These are phyloP conservation scores for Leptographium procerum DNA, from an alignment of 2,329 filamentous ascomycete species.

Conservation along the genomic window DNA sequence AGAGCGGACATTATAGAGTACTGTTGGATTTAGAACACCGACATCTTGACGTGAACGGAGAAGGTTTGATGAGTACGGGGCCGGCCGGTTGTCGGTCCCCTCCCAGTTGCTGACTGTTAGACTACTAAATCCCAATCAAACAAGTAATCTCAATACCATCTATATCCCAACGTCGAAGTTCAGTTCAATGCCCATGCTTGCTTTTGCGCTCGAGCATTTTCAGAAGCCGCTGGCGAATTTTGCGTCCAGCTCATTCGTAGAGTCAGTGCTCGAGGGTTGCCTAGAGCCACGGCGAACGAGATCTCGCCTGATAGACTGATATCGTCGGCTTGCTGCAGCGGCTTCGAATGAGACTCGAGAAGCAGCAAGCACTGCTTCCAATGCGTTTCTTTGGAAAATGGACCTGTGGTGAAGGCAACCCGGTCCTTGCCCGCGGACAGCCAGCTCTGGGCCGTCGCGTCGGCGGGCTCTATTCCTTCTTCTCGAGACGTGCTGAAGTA, in stretches of 20 bases:
- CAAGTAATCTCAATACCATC: too few relatives aligned
- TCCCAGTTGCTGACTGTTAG: not conserved
- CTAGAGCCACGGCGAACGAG: constrained; percentile 56
- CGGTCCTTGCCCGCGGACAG: constrained; percentile 45
- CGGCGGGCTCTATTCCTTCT: constrained; percentile 35
- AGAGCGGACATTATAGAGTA: not conserved
- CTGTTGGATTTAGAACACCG: too few relatives aligned
- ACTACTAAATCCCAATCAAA: too few relatives aligned
- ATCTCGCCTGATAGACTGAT: constrained; percentile 55
- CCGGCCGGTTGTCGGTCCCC: not conserved
- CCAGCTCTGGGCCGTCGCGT: constrained; percentile 52
- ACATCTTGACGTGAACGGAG: too few relatives aligned
- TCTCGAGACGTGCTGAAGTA: constrained; percentile 63
- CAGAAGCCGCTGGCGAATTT: constrained; percentile 23
- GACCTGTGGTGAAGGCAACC: constrained; percentile 82
- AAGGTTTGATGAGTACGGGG: not conserved
- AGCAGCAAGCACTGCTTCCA: constrained; percentile 80
- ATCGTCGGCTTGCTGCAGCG: constrained; percentile 34
- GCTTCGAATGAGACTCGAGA: constrained; percentile 45
- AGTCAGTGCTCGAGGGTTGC: constrained; percentile 57
- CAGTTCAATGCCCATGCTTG: constrained; percentile 34
- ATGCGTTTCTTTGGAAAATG: constrained; percentile 65
- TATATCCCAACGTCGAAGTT: not conserved
- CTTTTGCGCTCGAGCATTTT: constrained; percentile 9
- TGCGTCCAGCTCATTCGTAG: constrained; percentile 52